Base-by-base conservation (phyloP, 176 grass and related monocot genomes). In the Eragrostis curvula region DNA sequence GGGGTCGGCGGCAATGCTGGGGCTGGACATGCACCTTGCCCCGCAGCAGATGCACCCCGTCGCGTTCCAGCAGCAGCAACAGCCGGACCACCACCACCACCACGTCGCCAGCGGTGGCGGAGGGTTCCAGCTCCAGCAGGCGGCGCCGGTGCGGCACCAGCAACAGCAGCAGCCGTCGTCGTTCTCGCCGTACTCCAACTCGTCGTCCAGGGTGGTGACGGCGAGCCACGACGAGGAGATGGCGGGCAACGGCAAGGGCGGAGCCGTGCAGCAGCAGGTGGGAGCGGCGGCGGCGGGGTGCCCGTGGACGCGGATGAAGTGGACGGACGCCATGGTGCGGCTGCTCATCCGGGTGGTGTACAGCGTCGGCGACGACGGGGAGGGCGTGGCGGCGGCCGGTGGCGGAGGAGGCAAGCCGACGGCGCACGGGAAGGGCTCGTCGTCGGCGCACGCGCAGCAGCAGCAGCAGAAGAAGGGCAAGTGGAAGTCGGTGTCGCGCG, bases 221-320 rank as follows among this genome's bases (percentile, higher is more conserved):
- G 61, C 48, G 15, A 70, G 75, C 24, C 85, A 86, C 47, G 82
- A 89, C 40, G 87, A 93, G 27, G 87, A 87, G 41, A 83, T 78
- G 70, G 27, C 20, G 43, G 81, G 75, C 40, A 74, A 79, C 84
- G 81, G 73, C 25, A 77, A 68, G 28, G 66, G 18, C 42, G 83
- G 51, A 27, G 79, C 11, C 17, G 30, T 6, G 89, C 51, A 44
- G 39, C 55, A 75, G 55, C 90, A 44, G 70, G 70, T 72, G 46
- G 67, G 44, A 71, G 71, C 0, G 17, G 69, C 6, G n/a, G 5
- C 44, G 64, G 55, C 78, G 9, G 87, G 11, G 32, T 92, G 87
- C 79, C 92, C 85, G 25, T 98, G 96, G 96, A 82, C 90, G 24
- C 70, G 96, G 89, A 98, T 98, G 96, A 98, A 98, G 80, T 98